Evolutionary conservation across 768 basidiomycete species (phyloP), one percentile per base, ranked within the genome.

Genomic region (Amanita subjunquillea): DNA sequence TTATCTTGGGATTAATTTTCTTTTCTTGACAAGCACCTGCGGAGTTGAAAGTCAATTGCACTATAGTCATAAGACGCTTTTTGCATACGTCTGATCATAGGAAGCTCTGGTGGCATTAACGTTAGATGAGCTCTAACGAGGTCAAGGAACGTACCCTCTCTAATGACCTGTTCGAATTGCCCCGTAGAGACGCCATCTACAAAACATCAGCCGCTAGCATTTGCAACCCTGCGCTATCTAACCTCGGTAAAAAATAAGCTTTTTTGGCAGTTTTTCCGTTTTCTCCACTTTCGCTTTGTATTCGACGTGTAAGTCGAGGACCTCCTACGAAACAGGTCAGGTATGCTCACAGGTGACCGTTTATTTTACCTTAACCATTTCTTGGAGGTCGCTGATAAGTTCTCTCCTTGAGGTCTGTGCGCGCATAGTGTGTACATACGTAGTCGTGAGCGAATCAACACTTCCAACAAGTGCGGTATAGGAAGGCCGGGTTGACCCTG

Each of bases 391-490:
- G 4, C 77, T 77, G 7, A 90, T 89, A 46, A 87, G 80, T 55
- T 90, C 87, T 54, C 75, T 72, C 0, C 82, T 69, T 1, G 79
- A 78, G 0, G 58, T 69, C 62, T 89, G 87, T 0, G 82, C 80
- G 2, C 70, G 67, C 38, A 73, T 78, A 2, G 72, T 79, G 0
- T 69, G 67, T 3, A 71, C 63, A 54, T 87, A 91, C 57, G 85
- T 86, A 2, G 85, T 80, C 2, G 74, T 74, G 49, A 84, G 74
- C 0, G 76, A 73, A 61, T 91, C 88, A 17, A 91, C 78, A 53
- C 80, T 89, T 4, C 75, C 86, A 4, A 91, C 87, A 2, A 91
- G 70, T 0, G 85, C 70, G 0, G 88, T 82, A 60, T 85, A 90
- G 0, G 87, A 91, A 0, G 88, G 88, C 0, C 82, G 75, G 2